Conservation (phyloP, 352 stramenopile species). For the Pythium volutum region DNA sequence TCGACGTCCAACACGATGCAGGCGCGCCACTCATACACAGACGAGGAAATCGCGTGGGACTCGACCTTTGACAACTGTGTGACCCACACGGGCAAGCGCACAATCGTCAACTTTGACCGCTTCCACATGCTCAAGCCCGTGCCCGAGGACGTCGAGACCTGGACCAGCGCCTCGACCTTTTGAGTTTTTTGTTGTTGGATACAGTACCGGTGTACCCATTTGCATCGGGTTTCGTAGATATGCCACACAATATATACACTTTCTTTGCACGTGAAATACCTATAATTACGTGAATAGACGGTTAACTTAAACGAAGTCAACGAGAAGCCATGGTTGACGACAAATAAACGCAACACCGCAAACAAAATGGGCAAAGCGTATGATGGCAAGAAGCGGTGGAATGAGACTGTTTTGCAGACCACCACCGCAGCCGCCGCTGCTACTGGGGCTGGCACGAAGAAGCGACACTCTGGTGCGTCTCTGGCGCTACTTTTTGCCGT, state of each 20-base stretch:
- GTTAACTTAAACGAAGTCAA: background rate
- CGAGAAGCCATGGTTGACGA: background rate
- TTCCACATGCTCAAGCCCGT: conserved; percentile 75
- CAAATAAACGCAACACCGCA: background rate
- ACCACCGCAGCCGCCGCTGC: conserved; percentile 17
- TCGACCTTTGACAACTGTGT: conserved; percentile 78
- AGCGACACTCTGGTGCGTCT: conserved; percentile 60
- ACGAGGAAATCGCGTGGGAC: conserved; percentile 81
- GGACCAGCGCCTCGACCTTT: conserved; percentile 20
- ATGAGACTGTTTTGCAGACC: conserved; percentile 71
- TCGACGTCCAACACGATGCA: conserved; percentile 89
- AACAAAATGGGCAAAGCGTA: conserved; percentile 71
- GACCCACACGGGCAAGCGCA: conserved; percentile 40
- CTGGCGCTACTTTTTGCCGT: background rate
- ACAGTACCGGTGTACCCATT: background rate
- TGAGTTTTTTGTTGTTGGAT: background rate
- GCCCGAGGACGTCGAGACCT: conserved; percentile 42
- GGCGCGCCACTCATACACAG: conserved; percentile 75
- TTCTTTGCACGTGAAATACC: background rate
- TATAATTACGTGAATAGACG: background rate
- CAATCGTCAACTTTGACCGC: conserved; percentile 80
- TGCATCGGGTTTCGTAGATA: background rate
- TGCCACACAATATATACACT: background rate
- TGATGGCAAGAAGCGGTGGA: conserved; percentile 83
- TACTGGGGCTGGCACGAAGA: conserved; percentile 28